phyloP scores from a whole-genome alignment of 2,329 filamentous ascomycete species.

The Atkinsonella hypoxylon region DNA sequence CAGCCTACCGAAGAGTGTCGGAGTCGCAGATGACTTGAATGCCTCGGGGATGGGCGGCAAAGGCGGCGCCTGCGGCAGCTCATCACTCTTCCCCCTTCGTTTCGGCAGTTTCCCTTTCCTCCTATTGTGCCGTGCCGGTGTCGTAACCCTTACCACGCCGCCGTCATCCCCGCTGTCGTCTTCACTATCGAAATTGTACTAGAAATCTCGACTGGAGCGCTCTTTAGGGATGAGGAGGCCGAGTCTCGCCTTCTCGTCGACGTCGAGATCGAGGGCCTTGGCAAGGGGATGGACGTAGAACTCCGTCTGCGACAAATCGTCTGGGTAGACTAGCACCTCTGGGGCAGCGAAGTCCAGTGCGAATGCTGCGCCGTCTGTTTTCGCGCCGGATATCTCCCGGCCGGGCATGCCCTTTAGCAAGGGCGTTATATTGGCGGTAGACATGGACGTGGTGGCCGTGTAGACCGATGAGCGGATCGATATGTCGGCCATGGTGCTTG shows the following conservation, averaged over 20 bases:
- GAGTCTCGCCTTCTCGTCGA: conserved; percentile 17
- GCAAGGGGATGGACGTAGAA: conserved; percentile 27
- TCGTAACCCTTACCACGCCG: background rate
- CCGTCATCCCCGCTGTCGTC: conserved; percentile 15
- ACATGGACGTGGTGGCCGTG: conserved; percentile 4
- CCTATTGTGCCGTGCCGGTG: background rate
- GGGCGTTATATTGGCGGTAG: conserved; percentile 27
- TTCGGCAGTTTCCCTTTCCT: conserved; percentile 1
- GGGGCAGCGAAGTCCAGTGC: conserved; percentile 18
- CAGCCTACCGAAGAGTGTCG: conserved; percentile 17
- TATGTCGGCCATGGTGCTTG: conserved; percentile 1
- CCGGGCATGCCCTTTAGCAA: conserved; percentile 26
- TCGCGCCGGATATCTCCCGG: conserved; percentile 25
- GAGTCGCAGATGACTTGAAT: conserved; percentile 12
- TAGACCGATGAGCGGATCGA: conserved; percentile 3
- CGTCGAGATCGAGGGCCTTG: conserved; percentile 16
- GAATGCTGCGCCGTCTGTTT: conserved; percentile 25
- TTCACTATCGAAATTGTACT: conserved; percentile 26
- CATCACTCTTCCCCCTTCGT: conserved; percentile 8
- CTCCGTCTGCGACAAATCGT: conserved; percentile 21
- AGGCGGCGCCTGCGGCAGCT: conserved; percentile 15
- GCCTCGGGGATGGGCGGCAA: conserved; percentile 22
- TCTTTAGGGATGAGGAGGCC: conserved; percentile 24
- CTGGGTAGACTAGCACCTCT: conserved; percentile 20
- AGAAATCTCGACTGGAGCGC: conserved; percentile 21